phyloP scores from a whole-genome alignment of 1,284 basidiomycete genomes.

The Ganoderma lucidum region DNA sequence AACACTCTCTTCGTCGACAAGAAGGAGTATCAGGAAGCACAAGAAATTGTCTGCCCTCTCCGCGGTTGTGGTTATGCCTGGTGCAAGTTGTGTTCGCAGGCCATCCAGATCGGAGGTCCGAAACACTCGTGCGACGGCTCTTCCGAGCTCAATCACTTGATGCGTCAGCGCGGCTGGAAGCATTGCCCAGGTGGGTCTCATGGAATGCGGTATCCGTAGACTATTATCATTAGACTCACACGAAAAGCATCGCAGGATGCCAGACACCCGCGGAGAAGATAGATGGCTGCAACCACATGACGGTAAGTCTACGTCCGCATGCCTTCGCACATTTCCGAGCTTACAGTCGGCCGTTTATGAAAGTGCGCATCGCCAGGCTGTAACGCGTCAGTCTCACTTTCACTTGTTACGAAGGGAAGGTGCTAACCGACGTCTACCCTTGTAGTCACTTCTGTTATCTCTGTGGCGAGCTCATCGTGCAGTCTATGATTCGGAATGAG shows the following conservation, averaged over 20 bases:
- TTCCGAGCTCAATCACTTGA: constrained; percentile 58
- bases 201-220: too few species aligned
- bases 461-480: constrained; percentile 60
- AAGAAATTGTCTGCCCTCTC: constrained; percentile 53
- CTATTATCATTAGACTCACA: background rate
- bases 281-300: constrained; percentile 71
- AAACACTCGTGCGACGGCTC: constrained; percentile 66
- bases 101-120: constrained; percentile 46
- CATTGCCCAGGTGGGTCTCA: constrained; percentile 58
- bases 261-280: constrained; percentile 64
- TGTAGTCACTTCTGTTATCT: constrained; percentile 66
- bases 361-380: constrained; percentile 67
- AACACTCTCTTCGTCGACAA: constrained; percentile 57
- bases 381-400: constrained; percentile 53
- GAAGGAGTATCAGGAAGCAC: constrained; percentile 50
- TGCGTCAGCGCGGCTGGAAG: constrained; percentile 61
- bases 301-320: constrained; percentile 47
- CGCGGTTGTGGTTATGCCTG: constrained; percentile 54
- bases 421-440: background rate
- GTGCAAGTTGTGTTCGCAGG: constrained; percentile 61
- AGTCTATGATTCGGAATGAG: constrained; percentile 43
- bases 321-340: background rate
- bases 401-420: too few species aligned
- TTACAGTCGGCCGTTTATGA: background rate
- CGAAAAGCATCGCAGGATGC: constrained; percentile 51